phyloP scores from a whole-genome alignment of 2,329 filamentous ascomycete species.

The Aspergillus ochraceoroseus region DNA sequence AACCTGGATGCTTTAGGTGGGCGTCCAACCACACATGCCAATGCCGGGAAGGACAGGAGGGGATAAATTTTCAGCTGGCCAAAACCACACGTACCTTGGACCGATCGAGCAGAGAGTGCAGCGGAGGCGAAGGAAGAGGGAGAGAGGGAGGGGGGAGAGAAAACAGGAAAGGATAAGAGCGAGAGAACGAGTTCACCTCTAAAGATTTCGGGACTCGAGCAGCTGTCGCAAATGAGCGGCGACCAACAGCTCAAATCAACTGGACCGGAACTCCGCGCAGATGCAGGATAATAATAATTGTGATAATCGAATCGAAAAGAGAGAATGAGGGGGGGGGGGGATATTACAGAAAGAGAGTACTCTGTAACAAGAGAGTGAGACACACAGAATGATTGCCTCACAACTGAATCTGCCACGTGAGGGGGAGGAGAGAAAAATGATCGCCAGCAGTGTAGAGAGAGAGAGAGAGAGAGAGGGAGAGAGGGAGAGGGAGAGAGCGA shows the following conservation, averaged over 20 bases:
- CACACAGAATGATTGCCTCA: slow-evolving; percentile 12
- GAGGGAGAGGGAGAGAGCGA: slow-evolving; percentile 16
- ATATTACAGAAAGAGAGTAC: slow-evolving; percentile 13
- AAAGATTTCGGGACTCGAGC: slow-evolving; percentile 14
- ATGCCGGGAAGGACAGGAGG: slow-evolving; percentile 13
- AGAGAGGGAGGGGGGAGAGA: slow-evolving; percentile 6
- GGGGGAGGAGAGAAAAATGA: slow-evolving; percentile 13
- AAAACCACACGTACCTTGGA: slow-evolving; percentile 16
- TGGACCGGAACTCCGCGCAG: slow-evolving; percentile 13
- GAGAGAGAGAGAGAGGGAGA: no score
- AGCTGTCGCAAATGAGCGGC: slow-evolving; percentile 18
- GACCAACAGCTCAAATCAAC: slow-evolving; percentile 16
- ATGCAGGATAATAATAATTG: slow-evolving; percentile 6
- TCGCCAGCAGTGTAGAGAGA: slow-evolving; percentile 16
- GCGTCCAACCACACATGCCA: slow-evolving; percentile 20
- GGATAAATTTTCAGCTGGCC: slow-evolving; percentile 11
- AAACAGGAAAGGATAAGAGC: slow-evolving; percentile 3
- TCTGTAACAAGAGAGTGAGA: slow-evolving; percentile 10
- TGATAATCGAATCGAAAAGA: no score
- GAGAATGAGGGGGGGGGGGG: no score
- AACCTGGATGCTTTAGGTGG: slow-evolving; percentile 20
- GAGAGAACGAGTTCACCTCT: not conserved
- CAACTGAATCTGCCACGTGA: slow-evolving; percentile 22
- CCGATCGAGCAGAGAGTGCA: not conserved
- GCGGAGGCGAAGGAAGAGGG: not conserved